Evolutionary conservation across 2,329 filamentous ascomycete genomes (phyloP).

Genomic region (Xylariaceae sp.): DNA sequence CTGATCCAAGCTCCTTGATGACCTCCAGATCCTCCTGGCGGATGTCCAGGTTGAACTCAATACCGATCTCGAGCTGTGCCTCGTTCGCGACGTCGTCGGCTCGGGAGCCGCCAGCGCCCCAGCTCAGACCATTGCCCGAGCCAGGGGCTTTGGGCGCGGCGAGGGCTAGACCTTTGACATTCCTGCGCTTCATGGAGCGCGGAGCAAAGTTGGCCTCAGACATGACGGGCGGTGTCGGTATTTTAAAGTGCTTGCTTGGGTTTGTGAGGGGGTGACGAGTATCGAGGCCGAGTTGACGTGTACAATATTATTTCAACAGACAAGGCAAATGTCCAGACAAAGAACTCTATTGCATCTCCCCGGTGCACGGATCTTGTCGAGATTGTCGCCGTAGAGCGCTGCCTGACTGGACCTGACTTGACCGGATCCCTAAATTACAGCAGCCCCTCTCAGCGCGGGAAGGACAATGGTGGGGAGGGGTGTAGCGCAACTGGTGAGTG

Average conservation of each 20-base stretch:
- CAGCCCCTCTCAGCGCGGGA: constrained; percentile 24
- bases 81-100: constrained; percentile 52
- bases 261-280: not conserved
- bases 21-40: constrained; percentile 88
- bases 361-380: constrained; percentile 9
- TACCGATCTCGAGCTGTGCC: constrained; percentile 81
- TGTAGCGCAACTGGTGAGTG: constrained; percentile 5
- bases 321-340: constrained; percentile 3
- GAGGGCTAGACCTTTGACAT: constrained; percentile 91
- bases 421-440: constrained; percentile 2
- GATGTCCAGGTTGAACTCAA: constrained; percentile 92
- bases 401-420: constrained; percentile 16
- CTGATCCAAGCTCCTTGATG: constrained; percentile 88
- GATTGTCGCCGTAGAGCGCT: constrained; percentile 10
- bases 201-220: constrained; percentile 54
- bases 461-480: constrained; percentile 12
- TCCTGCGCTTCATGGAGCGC: constrained; percentile 96
- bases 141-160: constrained; percentile 67
- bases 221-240: constrained; percentile 41
- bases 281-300: constrained; percentile 6
- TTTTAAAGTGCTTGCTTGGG: no score
- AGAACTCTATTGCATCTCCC: constrained; percentile 16
- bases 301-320: not conserved
- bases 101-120: constrained; percentile 32
- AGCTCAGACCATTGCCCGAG: constrained; percentile 52